Evolutionary conservation across 352 stramenopile species (phyloP), one percentile per base, ranked within the genome.

Genomic region (Phytophthora parvispora): DNA sequence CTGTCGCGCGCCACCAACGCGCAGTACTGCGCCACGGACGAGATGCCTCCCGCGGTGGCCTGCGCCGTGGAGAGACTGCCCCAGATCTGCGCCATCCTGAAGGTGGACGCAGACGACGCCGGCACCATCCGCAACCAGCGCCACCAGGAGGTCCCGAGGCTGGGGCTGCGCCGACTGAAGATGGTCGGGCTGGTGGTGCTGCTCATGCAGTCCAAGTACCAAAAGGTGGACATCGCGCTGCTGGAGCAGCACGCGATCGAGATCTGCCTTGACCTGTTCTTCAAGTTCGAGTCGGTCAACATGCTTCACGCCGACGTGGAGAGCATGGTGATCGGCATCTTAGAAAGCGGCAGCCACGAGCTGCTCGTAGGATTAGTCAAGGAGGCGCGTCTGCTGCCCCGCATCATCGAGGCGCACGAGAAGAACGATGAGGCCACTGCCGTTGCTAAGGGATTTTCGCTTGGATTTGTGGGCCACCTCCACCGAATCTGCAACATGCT

Each of bases 401-500:
- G 89, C 18, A 92, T 97, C 49, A 60, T 95, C 22, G 81, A 95
- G 18, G 87, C 85, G 9, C 86, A 95, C 64, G 81, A 91, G 56
- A 84, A 90, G 59, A 97, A 97, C 50, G 82, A 92, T 31, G 83
- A 86, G 49, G 86, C 80, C 13, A 80, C 78, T 2, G 76, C 79
- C 43, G 69, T 77, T 43, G 74, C 82, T 2, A 89, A 90, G 52
- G 86, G 83, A 2, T 92, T 87, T 65, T 91, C 88, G 12, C 72
- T 94, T n/a, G 89, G 89, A 22, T 97, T 81, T 54, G 78, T 97
- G 38, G 89, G 89, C 1, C 87, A 97, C 59, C 73, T 97, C 27
- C 83, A 94, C 58, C 87, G 88, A 38, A 95, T 97, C 40, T 94
- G 83, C 70, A 93, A 94, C 72, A 93, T 92, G 84, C 87, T 96